phyloP scores from a whole-genome alignment of 2,329 filamentous ascomycete species.

The Diaporthe vaccinii region DNA sequence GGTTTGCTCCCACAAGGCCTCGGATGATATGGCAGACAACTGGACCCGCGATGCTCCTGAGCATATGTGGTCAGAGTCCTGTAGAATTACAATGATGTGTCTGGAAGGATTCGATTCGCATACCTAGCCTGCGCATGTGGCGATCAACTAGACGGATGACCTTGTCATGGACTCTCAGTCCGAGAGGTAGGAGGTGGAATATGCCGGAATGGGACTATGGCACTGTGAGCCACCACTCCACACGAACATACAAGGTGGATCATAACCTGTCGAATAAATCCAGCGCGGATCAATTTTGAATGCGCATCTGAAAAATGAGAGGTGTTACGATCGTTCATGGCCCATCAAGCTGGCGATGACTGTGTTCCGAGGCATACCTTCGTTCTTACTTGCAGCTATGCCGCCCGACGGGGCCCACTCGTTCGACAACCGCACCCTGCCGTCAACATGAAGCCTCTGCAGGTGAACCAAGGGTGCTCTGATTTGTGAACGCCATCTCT shows the following conservation, averaged over 20 bases:
- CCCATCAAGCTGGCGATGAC: neutral
- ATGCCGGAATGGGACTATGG: conserved; percentile 86
- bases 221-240: conserved; percentile 27
- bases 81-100: conserved; percentile 37
- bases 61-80: conserved; percentile 4
- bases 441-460: conserved; percentile 43
- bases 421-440: conserved; percentile 70
- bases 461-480: conserved; percentile 7
- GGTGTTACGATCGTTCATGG: conserved; percentile 15
- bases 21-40: conserved; percentile 87
- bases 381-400: conserved; percentile 68
- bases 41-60: conserved; percentile 83
- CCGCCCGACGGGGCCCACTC: conserved; percentile 86
- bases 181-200: conserved; percentile 92
- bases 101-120: conserved; percentile 37
- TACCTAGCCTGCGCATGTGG: conserved; percentile 85
- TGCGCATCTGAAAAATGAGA: conserved; percentile 69
- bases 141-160: conserved; percentile 88
- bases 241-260: neutral
- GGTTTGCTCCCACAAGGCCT: conserved; percentile 85
- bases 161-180: conserved; percentile 89
- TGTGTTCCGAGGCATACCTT: conserved; percentile 56
- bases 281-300: conserved; percentile 76
- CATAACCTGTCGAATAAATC: conserved; percentile 79
- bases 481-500: conserved; percentile 12